Evolutionary conservation across 2,329 filamentous ascomycete genomes (phyloP).

Genomic region (Talaromyces amestolkiae): DNA sequence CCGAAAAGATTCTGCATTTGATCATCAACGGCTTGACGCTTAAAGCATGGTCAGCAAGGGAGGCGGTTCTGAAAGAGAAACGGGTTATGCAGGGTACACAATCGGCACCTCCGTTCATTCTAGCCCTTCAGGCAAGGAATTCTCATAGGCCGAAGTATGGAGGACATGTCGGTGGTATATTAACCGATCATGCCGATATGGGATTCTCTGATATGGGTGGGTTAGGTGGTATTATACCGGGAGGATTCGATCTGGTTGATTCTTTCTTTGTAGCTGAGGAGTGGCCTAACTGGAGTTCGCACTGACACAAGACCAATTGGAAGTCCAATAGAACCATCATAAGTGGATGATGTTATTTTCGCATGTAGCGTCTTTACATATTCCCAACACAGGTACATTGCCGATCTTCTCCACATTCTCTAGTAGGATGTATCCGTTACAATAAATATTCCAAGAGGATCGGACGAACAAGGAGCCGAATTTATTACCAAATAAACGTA

Average conservation of each 20-base stretch:
- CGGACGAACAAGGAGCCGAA: not conserved
- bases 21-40: not conserved
- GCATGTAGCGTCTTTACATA: not conserved
- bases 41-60: not conserved
- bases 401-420: not conserved
- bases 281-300: not conserved
- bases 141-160: not conserved
- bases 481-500: not conserved
- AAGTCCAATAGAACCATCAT: not conserved
- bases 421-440: not conserved
- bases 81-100: not conserved
- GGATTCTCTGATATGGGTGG: not conserved
- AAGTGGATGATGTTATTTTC: not conserved
- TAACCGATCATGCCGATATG: not conserved
- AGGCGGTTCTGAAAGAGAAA: not conserved
- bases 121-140: not conserved
- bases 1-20: not conserved
- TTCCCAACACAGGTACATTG: not conserved
- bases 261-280: not conserved
- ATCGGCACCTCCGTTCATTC: not conserved
- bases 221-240: not conserved
- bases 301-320: not conserved
- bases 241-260: not conserved
- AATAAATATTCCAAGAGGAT: not conserved
- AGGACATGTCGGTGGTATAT: not conserved